Evolutionary conservation across 345 rosid species (phyloP).

Genomic region (Psidium guajava): DNA sequence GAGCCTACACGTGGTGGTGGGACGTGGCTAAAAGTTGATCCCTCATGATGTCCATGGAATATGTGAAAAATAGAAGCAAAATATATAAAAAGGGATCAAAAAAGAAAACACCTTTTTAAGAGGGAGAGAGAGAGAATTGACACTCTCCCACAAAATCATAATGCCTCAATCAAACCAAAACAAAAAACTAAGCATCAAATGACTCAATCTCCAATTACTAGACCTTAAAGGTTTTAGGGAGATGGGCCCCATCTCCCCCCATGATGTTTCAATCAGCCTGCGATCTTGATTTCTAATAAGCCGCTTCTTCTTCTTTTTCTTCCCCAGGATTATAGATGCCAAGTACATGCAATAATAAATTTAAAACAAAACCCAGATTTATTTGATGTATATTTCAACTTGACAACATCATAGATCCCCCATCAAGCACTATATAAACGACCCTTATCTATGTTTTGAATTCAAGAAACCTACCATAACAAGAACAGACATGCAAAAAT

Average conservation of each 20-base stretch:
- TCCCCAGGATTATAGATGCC: not conserved
- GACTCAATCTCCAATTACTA: conserved; percentile 4
- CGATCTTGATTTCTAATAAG: not conserved
- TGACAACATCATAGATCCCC: not conserved
- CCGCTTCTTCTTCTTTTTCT: not conserved
- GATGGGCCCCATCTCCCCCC: not conserved
- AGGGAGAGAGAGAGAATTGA: conserved; percentile 3
- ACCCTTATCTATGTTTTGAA: not conserved
- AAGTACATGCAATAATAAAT: not conserved
- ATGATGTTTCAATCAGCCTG: not conserved
- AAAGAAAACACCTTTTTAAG: not conserved
- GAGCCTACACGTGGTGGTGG: conserved; percentile 13
- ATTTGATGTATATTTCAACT: not conserved
- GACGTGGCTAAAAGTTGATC: conserved; percentile 5
- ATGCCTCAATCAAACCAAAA: not conserved
- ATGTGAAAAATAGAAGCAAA: not conserved
- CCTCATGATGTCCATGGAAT: conserved; percentile 2
- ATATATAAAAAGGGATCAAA: not conserved
- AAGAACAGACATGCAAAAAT: not conserved
- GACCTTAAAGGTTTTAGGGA: not conserved
- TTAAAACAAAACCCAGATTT: not conserved
- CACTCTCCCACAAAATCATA: not conserved
- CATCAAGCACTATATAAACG: not conserved
- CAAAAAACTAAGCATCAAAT: not conserved
- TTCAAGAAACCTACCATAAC: not conserved